Evolutionary conservation across 2,329 filamentous ascomycete species (phyloP), one percentile per base, ranked within the genome.

Genomic region (Fusarium sp.): DNA sequence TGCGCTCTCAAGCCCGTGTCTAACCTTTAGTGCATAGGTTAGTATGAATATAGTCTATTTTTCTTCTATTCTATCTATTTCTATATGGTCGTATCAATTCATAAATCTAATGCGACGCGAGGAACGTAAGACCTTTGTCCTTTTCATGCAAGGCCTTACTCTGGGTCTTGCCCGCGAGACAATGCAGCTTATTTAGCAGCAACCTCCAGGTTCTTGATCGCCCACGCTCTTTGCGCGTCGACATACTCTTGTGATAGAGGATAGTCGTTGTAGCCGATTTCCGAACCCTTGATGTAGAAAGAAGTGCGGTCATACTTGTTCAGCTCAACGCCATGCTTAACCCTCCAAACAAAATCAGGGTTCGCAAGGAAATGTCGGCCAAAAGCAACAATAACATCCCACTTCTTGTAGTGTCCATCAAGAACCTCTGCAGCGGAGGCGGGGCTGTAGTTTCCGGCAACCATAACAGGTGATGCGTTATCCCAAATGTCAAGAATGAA

Each of bases 401-500:
- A 76, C 40, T 76, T 72, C 44, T 58, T 61, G 43, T 77, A 77
- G 14, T 71, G 65, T 2, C 65, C 65, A 0, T 78, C 75, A 0
- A 77, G 51, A 2, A 68, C 69, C 3, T 60, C 55, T 0, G 39
- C 64, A 0, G 75, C 76, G 0, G 56, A 68, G 0, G 64, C 46
- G 0, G 74, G 69, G 6, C 43, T 67, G 28, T 78, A 77, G 21
- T 64, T 70, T 0, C 75, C 76, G 0, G 76, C 73, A 1, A 77
- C 74, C 3, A 77, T 67, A 0, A 78, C 73, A 0, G 76, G 76
- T 5, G 74, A 77, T 0, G 39, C 33, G 28, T 78, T 76, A 13
- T 76, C 61, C 75, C 76, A 77, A 10, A 68, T 51, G 15, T 77
- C 73, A 9, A 77, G 65, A 22, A 77, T 68, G 42, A 75, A 77